Conservation (phyloP, 2,329 filamentous ascomycete genomes). For the Exophiala sideris region DNA sequence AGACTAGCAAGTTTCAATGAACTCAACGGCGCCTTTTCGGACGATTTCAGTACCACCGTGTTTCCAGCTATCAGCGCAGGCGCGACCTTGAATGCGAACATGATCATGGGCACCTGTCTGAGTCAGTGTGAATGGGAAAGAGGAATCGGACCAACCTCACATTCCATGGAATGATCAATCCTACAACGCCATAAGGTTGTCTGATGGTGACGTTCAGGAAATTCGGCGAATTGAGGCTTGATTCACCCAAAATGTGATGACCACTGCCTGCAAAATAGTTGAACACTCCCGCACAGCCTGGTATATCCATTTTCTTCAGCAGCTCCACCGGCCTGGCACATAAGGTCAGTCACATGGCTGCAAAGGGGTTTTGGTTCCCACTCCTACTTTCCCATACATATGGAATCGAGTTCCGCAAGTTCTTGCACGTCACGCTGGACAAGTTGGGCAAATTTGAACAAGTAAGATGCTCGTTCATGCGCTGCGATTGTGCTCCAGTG, state of each 20-base stretch:
- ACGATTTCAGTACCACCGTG: constrained; percentile 45
- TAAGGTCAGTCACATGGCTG: neutral
- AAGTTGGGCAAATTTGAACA: constrained; percentile 33
- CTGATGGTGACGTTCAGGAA: neutral
- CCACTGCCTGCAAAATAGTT: constrained; percentile 1
- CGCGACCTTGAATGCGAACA: constrained; percentile 3
- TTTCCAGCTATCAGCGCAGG: constrained; percentile 46
- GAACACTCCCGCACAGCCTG: constrained; percentile 8
- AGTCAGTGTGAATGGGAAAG: no score
- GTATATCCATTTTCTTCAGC: constrained; percentile 15
- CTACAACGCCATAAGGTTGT: constrained; percentile 32
- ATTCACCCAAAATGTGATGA: constrained; percentile 18
- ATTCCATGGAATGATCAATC: constrained; percentile 58
- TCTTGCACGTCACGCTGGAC: constrained; percentile 32
- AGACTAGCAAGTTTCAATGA: constrained; percentile 37
- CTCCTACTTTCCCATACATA: constrained; percentile 35
- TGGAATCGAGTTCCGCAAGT: constrained; percentile 35
- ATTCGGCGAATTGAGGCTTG: neutral
- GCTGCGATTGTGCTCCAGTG: constrained; percentile 36
- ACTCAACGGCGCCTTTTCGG: constrained; percentile 43
- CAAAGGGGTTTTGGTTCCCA: no score
- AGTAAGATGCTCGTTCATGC: constrained; percentile 29
- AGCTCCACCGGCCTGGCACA: constrained; percentile 3
- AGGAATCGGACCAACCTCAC: neutral
- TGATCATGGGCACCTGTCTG: constrained; percentile 9